Evolutionary conservation across 2,329 filamentous ascomycete genomes (phyloP).

Genomic region (Cercospora nicotianae): DNA sequence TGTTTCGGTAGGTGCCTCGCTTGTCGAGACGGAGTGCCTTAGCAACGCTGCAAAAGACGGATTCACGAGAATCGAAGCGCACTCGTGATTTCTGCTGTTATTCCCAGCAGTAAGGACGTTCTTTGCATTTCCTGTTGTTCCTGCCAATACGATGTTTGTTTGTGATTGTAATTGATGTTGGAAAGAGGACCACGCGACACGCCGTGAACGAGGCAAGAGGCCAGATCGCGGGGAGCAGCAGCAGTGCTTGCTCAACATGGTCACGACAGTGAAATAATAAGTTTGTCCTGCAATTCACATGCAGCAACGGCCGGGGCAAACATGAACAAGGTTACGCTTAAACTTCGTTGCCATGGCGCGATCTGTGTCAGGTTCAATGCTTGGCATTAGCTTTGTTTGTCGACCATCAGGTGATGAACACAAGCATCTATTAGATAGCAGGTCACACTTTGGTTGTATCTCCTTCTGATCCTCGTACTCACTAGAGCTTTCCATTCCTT

Average conservation of each 20-base stretch:
- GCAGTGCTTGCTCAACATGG: not conserved
- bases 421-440: not conserved
- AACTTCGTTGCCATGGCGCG: not conserved
- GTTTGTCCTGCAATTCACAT: constrained; percentile 1
- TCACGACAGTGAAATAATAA: not conserved
- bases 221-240: not conserved
- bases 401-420: not conserved
- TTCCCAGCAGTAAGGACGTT: not conserved
- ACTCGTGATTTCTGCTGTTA: too few species aligned
- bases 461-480: not conserved
- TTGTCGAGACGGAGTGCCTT: not conserved
- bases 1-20: not conserved
- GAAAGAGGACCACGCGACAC: not conserved
- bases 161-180: not conserved
- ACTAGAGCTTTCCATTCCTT: too few species aligned
- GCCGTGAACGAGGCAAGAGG: not conserved
- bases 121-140: not conserved
- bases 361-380: not conserved
- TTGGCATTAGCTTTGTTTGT: not conserved
- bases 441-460: not conserved
- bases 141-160: not conserved
- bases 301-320: not conserved
- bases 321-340: constrained; percentile 1
- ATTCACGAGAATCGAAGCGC: too few species aligned
- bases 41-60: too few species aligned